Evolutionary conservation across 495 filamentous ascomycete genomes (phyloP), one percentile per base, ranked within the genome.

Genomic region (Podospora pseudopauciseta): DNA sequence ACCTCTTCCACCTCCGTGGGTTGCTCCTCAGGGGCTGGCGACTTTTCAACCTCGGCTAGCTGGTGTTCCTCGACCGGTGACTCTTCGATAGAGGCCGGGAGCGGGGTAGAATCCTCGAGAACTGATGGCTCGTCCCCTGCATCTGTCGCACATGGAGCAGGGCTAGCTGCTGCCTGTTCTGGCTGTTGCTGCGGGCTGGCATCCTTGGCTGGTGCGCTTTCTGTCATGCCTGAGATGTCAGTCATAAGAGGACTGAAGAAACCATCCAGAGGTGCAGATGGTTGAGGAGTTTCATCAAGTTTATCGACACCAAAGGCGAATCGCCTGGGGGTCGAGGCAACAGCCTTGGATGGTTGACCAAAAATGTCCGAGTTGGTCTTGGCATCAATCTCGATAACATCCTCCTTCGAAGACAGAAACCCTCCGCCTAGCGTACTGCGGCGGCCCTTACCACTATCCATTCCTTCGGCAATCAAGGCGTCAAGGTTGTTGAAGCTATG

Each of bases 301-400:
- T 39, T 34, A 6, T 18, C 11, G 5, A 13, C 34, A 26, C 23
- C 63, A 7, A 49, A 5, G 18, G 58, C 34, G 5, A 18, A 23
- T 28, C 53, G 34, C 26, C 59, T 58, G 7, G 56, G 34, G 19
- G 13, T 27, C 15, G 63, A 20, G 9, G 20, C 44, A 34, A 28
- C 15, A 34, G 62, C 2, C 23, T 62, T 64, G 20, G 49, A 55
- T 16, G 55, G 20, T 15, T 70, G 70, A 15, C 70, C 72, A 49
- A 78, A 78, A 3, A 78, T 77, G 58, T 78, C 76, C 5, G 75
- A 56, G 20, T 72, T 74, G 1, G 73, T 70, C 44, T 72, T 74
- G 5, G 72, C 70, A 53, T 78, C 76, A 26, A 78, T 65, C 61
- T 73, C 75, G 26, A 75, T 65, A n/a, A 71, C 60, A 23, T 57